Percentiles rank a stretch among this genome's conserved stretches.
Conservation (phyloP, 495 filamentous ascomycete genomes). For the Podospora fimiseda region DNA sequence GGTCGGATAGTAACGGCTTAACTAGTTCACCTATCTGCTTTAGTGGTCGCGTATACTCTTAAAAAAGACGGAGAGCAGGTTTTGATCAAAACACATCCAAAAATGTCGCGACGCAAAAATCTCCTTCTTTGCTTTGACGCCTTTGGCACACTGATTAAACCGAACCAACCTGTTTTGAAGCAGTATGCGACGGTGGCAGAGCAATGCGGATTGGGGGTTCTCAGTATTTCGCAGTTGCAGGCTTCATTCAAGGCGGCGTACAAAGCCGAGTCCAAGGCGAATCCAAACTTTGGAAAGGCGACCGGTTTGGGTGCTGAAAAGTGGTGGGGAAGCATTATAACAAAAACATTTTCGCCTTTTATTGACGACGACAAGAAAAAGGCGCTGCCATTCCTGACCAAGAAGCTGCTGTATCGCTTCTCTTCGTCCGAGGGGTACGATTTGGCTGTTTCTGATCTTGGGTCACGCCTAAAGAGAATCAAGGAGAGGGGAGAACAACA, state of each 20-base stretch:
- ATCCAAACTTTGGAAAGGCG: slow-evolving; percentile 66
- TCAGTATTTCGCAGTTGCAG: slow-evolving; percentile 29
- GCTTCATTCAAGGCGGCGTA: slow-evolving; percentile 41
- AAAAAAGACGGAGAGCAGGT: too few species aligned
- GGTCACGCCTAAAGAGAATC: slow-evolving; percentile 46
- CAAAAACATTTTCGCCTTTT: slow-evolving; percentile 36
- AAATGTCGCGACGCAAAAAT: slow-evolving; percentile 18
- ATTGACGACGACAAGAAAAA: not conserved
- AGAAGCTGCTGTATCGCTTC: slow-evolving; percentile 54
- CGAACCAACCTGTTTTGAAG: slow-evolving; percentile 49
- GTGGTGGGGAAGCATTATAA: slow-evolving; percentile 66
- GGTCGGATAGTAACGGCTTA: too few species aligned
- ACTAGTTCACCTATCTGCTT: too few species aligned
- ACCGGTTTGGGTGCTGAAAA: slow-evolving; percentile 47
- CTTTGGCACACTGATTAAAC: slow-evolving; percentile 69
- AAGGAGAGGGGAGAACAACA: slow-evolving; percentile 6
- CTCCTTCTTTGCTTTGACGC: slow-evolving; percentile 67
- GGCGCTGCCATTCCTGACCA: slow-evolving; percentile 45
- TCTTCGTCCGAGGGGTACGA: slow-evolving; percentile 55
- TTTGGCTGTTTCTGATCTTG: slow-evolving; percentile 46
- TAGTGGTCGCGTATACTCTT: too few species aligned
- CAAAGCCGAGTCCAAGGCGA: slow-evolving; percentile 37
- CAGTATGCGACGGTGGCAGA: slow-evolving; percentile 59
- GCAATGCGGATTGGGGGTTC: slow-evolving; percentile 45
- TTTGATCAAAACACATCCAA: not conserved